A percentile compares a stretch with the other conserved stretches of the same genome.
These are phyloP conservation scores for Termitomyces sp. DNA, from an alignment of 768 basidiomycete species.

Conservation along the genomic window DNA sequence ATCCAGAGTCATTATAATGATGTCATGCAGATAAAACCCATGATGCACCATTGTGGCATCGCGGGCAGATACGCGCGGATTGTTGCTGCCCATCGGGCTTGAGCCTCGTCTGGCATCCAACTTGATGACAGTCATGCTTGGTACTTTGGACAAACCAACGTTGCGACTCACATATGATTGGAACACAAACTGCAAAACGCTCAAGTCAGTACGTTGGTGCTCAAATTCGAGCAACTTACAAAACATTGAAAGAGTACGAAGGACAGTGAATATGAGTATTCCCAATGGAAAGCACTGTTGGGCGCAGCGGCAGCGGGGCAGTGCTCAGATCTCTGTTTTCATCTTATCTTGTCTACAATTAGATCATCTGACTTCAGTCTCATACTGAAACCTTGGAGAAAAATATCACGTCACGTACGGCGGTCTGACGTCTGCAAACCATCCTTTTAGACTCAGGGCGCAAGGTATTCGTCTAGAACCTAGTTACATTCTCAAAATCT, in stretches of 20 bases:
- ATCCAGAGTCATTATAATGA: not conserved
- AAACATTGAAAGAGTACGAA: constrained; percentile 12
- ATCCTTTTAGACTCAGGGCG: not conserved
- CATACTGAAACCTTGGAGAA: not conserved
- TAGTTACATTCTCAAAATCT: not conserved
- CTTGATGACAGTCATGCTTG: constrained; percentile 25
- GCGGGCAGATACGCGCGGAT: constrained; percentile 55
- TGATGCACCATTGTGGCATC: constrained; percentile 64
- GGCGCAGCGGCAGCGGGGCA: not conserved
- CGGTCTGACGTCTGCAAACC: not conserved
- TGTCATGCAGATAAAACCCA: not conserved
- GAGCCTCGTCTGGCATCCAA: constrained; percentile 60
- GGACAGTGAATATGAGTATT: not conserved
- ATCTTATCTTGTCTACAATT: constrained; percentile 7
- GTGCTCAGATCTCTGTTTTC: not conserved
- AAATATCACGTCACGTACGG: not conserved
- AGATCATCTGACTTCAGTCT: not conserved
- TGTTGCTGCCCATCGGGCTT: constrained; percentile 49
- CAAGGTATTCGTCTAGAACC: too few species aligned
- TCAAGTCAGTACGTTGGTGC: not conserved
- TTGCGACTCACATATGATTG: constrained; percentile 39
- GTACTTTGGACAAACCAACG: not conserved
- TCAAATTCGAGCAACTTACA: constrained; percentile 14
- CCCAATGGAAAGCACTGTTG: not conserved
- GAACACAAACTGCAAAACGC: constrained; percentile 39